Percentiles rank a stretch among this genome's conserved stretches.
phyloP scores from a whole-genome alignment of 495 filamentous ascomycete species.

The Penicillium desertorum region DNA sequence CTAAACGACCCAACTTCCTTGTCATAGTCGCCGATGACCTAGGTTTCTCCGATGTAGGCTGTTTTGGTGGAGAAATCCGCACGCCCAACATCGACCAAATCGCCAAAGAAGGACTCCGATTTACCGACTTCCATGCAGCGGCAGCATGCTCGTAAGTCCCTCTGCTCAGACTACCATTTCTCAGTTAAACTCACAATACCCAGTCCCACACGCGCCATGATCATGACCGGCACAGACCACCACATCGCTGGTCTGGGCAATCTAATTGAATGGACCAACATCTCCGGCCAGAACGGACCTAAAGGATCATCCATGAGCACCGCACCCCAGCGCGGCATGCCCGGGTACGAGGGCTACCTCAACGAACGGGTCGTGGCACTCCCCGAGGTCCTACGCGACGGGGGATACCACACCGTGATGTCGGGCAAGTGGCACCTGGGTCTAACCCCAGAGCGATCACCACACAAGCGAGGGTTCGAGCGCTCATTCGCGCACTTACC shows the following conservation, averaged over 20 bases:
- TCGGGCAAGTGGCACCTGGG: slow-evolving; percentile 59
- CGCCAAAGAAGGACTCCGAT: slow-evolving; percentile 54
- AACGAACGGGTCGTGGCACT: slow-evolving; percentile 62
- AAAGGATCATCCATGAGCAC: slow-evolving; percentile 45
- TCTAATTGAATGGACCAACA: slow-evolving; percentile 51
- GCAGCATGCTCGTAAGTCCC: slow-evolving; percentile 56
- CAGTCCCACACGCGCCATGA: slow-evolving; percentile 61
- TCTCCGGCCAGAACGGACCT: slow-evolving; percentile 46
- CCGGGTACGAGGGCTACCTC: slow-evolving; percentile 65
- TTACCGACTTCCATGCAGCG: slow-evolving; percentile 63
- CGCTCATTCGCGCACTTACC: slow-evolving; percentile 54
- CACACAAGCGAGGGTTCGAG: slow-evolving; percentile 45
- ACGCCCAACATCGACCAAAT: slow-evolving; percentile 62
- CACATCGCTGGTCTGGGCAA: slow-evolving; percentile 50
- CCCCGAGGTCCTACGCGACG: slow-evolving; percentile 60
- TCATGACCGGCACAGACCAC: slow-evolving; percentile 50
- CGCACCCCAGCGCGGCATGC: slow-evolving; percentile 53
- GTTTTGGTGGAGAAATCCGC: slow-evolving; percentile 62
- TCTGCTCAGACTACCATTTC: background rate
- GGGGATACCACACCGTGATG: slow-evolving; percentile 63
- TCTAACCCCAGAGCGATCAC: slow-evolving; percentile 46
- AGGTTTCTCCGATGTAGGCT: slow-evolving; percentile 60
- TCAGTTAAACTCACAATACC: background rate
- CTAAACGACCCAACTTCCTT: slow-evolving; percentile 61
- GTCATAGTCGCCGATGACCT: slow-evolving; percentile 63